These are phyloP conservation scores for Saccharum hybrid DNA, from an alignment of 202 grass and related monocot genomes.

Conservation along the genomic window DNA sequence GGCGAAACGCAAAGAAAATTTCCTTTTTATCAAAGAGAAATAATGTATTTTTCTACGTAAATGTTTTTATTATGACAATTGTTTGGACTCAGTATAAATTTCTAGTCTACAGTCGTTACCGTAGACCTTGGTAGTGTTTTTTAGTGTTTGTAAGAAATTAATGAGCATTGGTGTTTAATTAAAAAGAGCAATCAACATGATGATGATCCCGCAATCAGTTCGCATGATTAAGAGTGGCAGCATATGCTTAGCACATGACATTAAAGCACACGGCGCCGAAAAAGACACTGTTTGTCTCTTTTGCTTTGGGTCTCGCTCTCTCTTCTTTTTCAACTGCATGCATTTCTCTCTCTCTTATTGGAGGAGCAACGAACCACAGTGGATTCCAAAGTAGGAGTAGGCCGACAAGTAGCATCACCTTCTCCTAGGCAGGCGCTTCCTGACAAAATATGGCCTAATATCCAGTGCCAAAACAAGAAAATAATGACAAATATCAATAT, in stretches of 20 bases:
- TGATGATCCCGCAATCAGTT: conserved; percentile 32
- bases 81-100: too few relatives aligned
- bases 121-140: too few relatives aligned
- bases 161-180: background rate
- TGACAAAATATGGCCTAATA: too few relatives aligned
- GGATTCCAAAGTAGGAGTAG: conserved; percentile 20
- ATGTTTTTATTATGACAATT: background rate
- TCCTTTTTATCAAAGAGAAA: background rate
- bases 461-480: too few relatives aligned
- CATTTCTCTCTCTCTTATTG: background rate
- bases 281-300: conserved; percentile 43
- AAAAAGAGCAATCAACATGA: background rate
- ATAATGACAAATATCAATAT: too few relatives aligned
- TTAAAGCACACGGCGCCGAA: conserved; percentile 36
- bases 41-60: background rate
- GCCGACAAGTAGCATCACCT: conserved; percentile 4
- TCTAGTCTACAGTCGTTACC: too few relatives aligned
- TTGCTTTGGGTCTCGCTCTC: conserved; percentile 1
- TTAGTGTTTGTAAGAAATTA: too few relatives aligned
- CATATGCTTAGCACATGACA: conserved; percentile 42
- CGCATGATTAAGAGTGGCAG: conserved; percentile 39
- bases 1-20: background rate
- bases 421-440: too few relatives aligned
- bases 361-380: background rate
- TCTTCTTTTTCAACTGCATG: background rate